Conservation (phyloP, 495 filamentous ascomycete species). For the Cercophora scortea region DNA sequence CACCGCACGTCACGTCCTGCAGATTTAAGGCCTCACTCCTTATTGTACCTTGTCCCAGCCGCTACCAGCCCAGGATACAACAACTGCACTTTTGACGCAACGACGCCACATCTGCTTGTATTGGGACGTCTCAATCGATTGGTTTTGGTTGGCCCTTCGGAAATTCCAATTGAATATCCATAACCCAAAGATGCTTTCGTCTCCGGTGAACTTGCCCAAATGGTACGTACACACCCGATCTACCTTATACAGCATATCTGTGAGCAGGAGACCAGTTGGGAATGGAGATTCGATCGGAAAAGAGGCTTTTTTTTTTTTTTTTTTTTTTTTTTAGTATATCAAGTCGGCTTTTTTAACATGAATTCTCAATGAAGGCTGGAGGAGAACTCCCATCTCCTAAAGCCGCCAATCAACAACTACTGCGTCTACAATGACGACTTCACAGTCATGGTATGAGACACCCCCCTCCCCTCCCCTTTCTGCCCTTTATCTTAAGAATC, state of each 20-base stretch:
- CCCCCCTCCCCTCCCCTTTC: not conserved
- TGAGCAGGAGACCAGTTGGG: too few species aligned
- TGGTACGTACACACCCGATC: constrained; percentile 46
- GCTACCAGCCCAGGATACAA: too few species aligned
- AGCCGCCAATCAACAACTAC: constrained; percentile 95
- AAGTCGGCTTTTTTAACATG: not conserved
- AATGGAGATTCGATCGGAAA: too few species aligned
- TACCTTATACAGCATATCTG: not conserved
- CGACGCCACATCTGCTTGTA: not conserved
- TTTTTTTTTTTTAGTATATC: too few species aligned
- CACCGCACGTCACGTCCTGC: too few species aligned
- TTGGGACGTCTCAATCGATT: not conserved
- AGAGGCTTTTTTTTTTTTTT: too few species aligned
- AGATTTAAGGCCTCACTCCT: too few species aligned
- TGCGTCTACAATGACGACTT: constrained; percentile 81
- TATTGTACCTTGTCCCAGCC: too few species aligned
- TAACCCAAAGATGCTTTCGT: constrained; percentile 31
- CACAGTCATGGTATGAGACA: constrained; percentile 60
- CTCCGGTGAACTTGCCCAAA: constrained; percentile 73
- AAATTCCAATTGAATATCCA: not conserved
- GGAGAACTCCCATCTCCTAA: constrained; percentile 83
- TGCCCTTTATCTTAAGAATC: not conserved
- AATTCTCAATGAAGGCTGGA: constrained; percentile 58
- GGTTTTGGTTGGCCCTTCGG: not conserved
- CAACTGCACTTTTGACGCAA: too few species aligned